These are phyloP conservation scores for Triticum turgidum DNA, from an alignment of 176 grass and related monocot genomes.

Conservation along the genomic window DNA sequence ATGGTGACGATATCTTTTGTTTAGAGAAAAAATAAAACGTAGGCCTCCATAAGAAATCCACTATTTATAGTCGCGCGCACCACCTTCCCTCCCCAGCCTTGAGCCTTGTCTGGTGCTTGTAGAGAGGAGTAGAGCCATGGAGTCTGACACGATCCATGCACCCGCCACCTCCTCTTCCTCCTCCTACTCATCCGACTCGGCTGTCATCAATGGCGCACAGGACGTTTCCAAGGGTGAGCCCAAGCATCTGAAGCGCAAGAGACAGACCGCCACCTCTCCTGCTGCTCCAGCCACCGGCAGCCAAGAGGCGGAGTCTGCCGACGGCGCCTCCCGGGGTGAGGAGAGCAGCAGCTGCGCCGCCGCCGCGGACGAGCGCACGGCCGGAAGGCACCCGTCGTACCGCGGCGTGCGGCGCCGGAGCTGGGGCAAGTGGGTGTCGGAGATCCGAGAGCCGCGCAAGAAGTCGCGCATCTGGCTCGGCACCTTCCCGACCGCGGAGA, in stretches of 20 bases:
- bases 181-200: constrained; percentile 14
- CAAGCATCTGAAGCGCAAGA: constrained; percentile 32
- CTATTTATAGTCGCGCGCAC: constrained; percentile 43
- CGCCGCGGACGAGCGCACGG: background rate
- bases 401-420: constrained; percentile 60
- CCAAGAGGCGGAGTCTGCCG: background rate
- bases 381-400: constrained; percentile 52
- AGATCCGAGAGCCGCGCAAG: constrained; percentile 70
- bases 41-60: background rate
- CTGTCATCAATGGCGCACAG: constrained; percentile 32
- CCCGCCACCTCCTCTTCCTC: constrained; percentile 35
- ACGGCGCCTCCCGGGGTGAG: background rate
- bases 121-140: constrained; percentile 23
- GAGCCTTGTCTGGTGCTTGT: background rate
- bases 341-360: background rate
- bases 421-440: constrained; percentile 75
- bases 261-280: background rate
- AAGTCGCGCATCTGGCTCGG: constrained; percentile 78
- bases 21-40: background rate
- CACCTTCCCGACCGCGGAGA: constrained; percentile 61
- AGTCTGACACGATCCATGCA: constrained; percentile 37
- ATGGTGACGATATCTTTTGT: background rate
- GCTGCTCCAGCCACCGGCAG: background rate
- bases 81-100: background rate
- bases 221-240: background rate